Conservation (phyloP, 2,329 filamentous ascomycete species). For the Pseudogymnoascus sp. region DNA sequence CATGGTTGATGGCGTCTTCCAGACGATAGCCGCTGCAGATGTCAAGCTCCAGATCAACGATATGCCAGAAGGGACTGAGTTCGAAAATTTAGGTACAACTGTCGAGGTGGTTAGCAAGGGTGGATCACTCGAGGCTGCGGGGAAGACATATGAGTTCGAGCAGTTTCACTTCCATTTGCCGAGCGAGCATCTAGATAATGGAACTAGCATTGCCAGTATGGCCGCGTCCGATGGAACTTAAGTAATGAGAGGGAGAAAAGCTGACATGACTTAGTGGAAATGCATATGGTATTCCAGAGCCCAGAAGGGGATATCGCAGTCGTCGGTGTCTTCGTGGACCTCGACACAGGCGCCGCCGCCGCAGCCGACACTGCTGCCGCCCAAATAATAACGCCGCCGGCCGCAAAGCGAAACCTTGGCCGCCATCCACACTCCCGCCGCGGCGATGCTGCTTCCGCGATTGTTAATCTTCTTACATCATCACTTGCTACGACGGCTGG, state of each 20-base stretch:
- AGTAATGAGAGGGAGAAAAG: constrained; percentile 9
- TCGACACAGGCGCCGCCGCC: constrained; percentile 25
- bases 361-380: constrained; percentile 13
- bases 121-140: constrained; percentile 8
- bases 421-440: constrained; percentile 11
- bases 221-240: background rate
- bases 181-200: constrained; percentile 46
- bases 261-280: constrained; percentile 34
- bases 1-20: background rate
- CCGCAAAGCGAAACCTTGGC: constrained; percentile 12
- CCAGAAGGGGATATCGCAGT: constrained; percentile 35
- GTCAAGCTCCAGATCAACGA: background rate
- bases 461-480: constrained; percentile 16
- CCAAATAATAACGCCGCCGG: constrained; percentile 10
- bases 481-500: constrained; percentile 33
- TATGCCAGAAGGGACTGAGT: constrained; percentile 6
- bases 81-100: constrained; percentile 10
- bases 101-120: constrained; percentile 8
- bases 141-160: constrained; percentile 13
- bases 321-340: constrained; percentile 37
- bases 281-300: constrained; percentile 52
- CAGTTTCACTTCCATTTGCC: constrained; percentile 56
- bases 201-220: constrained; percentile 36
- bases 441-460: background rate
- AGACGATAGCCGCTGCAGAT: background rate